Evolutionary conservation across 2,329 filamentous ascomycete genomes (phyloP).

Genomic region (Remersonia thermophila): DNA sequence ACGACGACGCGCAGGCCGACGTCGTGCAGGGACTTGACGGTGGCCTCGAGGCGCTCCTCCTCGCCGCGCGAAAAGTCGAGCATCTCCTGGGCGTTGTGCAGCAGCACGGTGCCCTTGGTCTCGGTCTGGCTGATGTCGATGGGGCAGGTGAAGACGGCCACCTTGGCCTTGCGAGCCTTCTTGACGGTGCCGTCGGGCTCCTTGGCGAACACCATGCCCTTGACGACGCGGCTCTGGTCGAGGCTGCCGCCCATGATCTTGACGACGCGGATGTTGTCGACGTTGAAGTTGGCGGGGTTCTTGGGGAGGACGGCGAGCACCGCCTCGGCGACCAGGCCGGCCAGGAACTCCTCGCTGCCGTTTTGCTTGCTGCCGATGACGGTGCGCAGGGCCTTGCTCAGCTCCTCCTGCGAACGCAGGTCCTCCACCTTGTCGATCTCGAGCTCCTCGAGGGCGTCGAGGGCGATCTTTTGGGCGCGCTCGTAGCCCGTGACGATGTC

Average conservation of each 20-base stretch:
- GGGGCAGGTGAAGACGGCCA: conserved; percentile 90
- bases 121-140: conserved; percentile 95
- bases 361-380: conserved; percentile 96
- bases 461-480: conserved; percentile 78
- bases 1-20: conserved; percentile 85
- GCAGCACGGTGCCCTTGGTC: conserved; percentile 92
- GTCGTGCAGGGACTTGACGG: conserved; percentile 92
- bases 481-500: conserved; percentile 96
- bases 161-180: conserved; percentile 86
- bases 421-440: conserved; percentile 84
- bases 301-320: conserved; percentile 85
- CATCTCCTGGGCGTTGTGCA: conserved; percentile 98
- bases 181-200: conserved; percentile 88
- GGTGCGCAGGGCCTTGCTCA: conserved; percentile 89
- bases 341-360: conserved; percentile 80
- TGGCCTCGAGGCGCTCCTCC: conserved; percentile 77
- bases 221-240: conserved; percentile 87
- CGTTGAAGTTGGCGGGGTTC: conserved; percentile 92
- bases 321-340: conserved; percentile 73
- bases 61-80: conserved; percentile 96
- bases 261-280: conserved; percentile 96
- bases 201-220: conserved; percentile 96
- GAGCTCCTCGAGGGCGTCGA: conserved; percentile 76
- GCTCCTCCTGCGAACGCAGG: conserved; percentile 65
- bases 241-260: conserved; percentile 98